phyloP scores from a whole-genome alignment of 495 filamentous ascomycete genomes.

The Chaetomium tenue region DNA sequence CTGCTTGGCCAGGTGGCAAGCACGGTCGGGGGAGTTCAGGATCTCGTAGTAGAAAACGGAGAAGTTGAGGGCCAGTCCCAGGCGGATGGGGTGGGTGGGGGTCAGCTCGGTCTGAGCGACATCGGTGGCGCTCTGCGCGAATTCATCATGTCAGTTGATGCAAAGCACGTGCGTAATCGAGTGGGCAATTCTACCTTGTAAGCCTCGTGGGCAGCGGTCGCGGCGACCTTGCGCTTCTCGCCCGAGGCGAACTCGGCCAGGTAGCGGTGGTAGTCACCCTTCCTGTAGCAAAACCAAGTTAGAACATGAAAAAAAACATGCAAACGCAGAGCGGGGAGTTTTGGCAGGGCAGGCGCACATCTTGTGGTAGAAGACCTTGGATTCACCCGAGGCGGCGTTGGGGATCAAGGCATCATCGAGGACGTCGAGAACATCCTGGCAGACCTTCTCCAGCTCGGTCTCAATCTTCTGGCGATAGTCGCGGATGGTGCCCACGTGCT shows the following conservation, averaged over 20 bases:
- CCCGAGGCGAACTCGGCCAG: conserved; percentile 98
- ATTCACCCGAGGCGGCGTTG: conserved; percentile 96
- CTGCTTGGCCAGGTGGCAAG: conserved; percentile 98
- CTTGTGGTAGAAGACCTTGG: conserved; percentile 99
- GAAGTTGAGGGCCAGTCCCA: conserved; percentile 98
- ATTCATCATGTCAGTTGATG: conserved; percentile 16
- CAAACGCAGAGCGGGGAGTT: background rate
- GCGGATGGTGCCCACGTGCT: conserved; percentile 93
- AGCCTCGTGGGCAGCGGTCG: conserved; percentile 94
- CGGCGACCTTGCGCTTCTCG: conserved; percentile 97
- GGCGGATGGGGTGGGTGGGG: conserved; percentile 96
- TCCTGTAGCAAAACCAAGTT: conserved; percentile 57
- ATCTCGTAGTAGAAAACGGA: conserved; percentile 99
- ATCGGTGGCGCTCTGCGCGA: conserved; percentile 83
- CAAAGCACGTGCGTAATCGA: background rate
- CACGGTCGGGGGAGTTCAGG: conserved; percentile 96
- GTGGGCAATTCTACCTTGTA: conserved; percentile 74
- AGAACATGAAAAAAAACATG: conserved; percentile 7
- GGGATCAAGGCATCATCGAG: conserved; percentile 94
- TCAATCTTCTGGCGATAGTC: conserved; percentile 99
- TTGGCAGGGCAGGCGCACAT: conserved; percentile 64
- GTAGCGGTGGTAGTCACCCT: conserved; percentile 99
- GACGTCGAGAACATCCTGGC: conserved; percentile 96
- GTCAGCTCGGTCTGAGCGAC: conserved; percentile 97
- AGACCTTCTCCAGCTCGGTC: conserved; percentile 94